Conservation (phyloP, 495 filamentous ascomycete species). For the Talaromyces borbonicus region DNA sequence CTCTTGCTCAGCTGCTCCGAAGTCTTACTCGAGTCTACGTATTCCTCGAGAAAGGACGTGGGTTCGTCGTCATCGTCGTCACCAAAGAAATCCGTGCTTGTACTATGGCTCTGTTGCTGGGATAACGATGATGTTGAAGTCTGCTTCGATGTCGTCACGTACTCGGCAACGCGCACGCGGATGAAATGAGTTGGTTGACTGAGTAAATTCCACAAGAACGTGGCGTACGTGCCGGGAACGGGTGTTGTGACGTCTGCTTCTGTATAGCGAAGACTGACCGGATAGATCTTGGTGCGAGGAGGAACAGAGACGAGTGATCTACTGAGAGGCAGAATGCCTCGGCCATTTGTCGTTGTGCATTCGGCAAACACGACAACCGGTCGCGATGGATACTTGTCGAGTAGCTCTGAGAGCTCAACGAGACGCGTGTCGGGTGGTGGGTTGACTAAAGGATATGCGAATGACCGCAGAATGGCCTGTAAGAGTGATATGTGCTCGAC, state of each 20-base stretch:
- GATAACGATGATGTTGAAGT: slow-evolving; percentile 17
- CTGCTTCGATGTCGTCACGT: slow-evolving; percentile 18
- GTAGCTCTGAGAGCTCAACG: slow-evolving; percentile 49
- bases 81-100: slow-evolving; percentile 21
- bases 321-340: slow-evolving; percentile 77
- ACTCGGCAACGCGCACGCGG: slow-evolving; percentile 77
- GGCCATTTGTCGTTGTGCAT: slow-evolving; percentile 86
- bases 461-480: slow-evolving; percentile 60
- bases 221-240: slow-evolving; percentile 54
- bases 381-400: slow-evolving; percentile 57
- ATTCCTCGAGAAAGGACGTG: neutral
- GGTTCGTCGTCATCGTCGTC: slow-evolving; percentile 6
- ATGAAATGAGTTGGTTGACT: slow-evolving; percentile 80
- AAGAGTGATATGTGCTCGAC: slow-evolving; percentile 70
- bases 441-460: slow-evolving; percentile 45
- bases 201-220: slow-evolving; percentile 79
- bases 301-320: slow-evolving; percentile 59
- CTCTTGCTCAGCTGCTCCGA: slow-evolving; percentile 38
- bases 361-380: slow-evolving; percentile 84
- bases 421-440: slow-evolving; percentile 41
- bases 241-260: slow-evolving; percentile 86
- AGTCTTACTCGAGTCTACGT: slow-evolving; percentile 17
- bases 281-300: slow-evolving; percentile 64
- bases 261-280: slow-evolving; percentile 79
- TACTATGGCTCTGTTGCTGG: slow-evolving; percentile 4